These are phyloP conservation scores for Chlamydomonas sphaeroides DNA, from an alignment of 139 green algal species.

Conservation along the genomic window DNA sequence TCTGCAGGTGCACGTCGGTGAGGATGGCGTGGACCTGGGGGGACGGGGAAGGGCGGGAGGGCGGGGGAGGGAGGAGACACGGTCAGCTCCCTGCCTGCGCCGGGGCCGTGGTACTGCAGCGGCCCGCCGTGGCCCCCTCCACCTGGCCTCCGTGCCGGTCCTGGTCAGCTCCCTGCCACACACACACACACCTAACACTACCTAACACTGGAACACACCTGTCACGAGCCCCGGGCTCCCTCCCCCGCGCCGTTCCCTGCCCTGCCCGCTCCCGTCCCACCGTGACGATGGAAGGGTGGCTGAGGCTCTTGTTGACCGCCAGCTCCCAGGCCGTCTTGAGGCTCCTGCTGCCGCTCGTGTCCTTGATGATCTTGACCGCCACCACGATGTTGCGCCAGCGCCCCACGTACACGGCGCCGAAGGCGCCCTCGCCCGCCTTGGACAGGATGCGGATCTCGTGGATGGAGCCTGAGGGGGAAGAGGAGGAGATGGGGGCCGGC, in stretches of 20 bases:
- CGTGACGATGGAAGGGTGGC: conserved; percentile 38
- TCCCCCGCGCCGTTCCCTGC: neutral
- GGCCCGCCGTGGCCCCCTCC: too few species aligned
- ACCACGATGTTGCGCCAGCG: conserved; percentile 43
- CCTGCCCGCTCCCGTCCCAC: neutral
- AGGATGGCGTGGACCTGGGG: conserved; percentile 40
- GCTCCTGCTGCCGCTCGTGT: conserved; percentile 5
- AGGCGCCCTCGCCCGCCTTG: conserved; percentile 36
- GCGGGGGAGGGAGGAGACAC: neutral
- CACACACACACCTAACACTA: too few species aligned
- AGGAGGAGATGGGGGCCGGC: neutral
- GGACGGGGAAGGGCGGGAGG: neutral
- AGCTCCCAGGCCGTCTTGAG: conserved; percentile 43
- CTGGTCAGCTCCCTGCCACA: too few species aligned
- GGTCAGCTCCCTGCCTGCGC: too few species aligned
- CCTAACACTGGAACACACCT: too few species aligned
- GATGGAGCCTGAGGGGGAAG: neutral
- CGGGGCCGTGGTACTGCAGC: too few species aligned
- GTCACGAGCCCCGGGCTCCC: too few species aligned
- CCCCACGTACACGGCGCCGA: conserved; percentile 40
- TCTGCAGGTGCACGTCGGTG: conserved; percentile 41
- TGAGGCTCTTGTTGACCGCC: conserved; percentile 36
- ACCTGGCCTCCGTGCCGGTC: too few species aligned
- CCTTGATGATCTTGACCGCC: conserved; percentile 45
- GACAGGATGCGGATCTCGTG: conserved; percentile 39